Conservation (phyloP, 768 basidiomycete genomes). For the Mycena crocata region DNA sequence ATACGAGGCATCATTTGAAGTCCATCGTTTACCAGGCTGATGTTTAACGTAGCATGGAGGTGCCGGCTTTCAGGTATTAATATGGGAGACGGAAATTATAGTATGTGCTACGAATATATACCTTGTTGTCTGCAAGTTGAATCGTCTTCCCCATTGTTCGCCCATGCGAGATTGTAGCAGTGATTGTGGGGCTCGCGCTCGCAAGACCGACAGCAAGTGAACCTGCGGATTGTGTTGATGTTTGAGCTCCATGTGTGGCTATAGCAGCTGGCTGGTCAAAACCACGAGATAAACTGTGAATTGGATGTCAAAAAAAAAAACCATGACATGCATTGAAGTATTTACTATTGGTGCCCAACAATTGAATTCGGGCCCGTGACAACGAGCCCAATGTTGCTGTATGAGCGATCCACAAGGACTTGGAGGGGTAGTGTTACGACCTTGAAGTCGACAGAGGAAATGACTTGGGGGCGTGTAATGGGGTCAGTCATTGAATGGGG, state of each 20-base stretch:
- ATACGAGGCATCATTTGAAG: background rate
- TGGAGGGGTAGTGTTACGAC: conserved; percentile 1
- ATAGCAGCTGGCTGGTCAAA: conserved; percentile 2
- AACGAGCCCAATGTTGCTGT: conserved; percentile 16
- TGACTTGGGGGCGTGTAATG: background rate
- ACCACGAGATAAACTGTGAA: conserved; percentile 10
- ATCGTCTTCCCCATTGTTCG: background rate
- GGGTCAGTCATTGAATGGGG: background rate
- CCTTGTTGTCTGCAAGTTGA: conserved; percentile 6
- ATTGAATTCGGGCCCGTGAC: background rate
- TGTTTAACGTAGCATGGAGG: conserved; percentile 4
- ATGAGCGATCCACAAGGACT: conserved; percentile 11
- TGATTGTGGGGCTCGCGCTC: background rate
- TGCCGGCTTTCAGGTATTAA: conserved; percentile 1
- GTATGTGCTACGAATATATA: no score
- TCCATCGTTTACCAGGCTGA: conserved; percentile 9
- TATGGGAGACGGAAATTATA: background rate
- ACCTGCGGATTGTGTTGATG: background rate
- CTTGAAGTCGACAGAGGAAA: conserved; percentile 15
- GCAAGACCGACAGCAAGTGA: background rate
- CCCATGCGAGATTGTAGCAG: background rate
- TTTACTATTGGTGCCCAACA: conserved; percentile 7
- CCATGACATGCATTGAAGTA: background rate
- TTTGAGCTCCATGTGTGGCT: conserved; percentile 1
- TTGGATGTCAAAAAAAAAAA: no score